phyloP scores from a whole-genome alignment of 1,284 basidiomycete genomes.

The Papiliotrema fonsecae region DNA sequence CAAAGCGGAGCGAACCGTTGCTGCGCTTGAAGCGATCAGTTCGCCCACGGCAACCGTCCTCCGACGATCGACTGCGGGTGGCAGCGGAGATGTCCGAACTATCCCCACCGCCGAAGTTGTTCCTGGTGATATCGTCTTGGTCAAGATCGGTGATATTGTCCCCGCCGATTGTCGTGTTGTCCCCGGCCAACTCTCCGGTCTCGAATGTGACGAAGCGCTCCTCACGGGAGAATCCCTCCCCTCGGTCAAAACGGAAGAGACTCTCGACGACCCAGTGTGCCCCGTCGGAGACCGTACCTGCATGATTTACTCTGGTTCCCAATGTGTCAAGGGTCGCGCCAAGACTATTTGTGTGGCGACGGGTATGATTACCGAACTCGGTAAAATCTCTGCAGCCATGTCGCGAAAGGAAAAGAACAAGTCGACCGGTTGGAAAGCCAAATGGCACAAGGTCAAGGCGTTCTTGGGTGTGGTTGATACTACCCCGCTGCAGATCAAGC shows the following conservation, averaged over 20 bases:
- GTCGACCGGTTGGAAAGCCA: conserved; percentile 39
- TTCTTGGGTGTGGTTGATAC: conserved; percentile 50
- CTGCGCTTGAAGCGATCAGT: conserved; percentile 47
- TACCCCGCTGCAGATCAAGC: conserved; percentile 61
- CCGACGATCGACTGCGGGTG: conserved; percentile 35
- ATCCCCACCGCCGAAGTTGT: conserved; percentile 60
- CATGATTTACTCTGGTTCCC: conserved; percentile 54
- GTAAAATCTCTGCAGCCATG: conserved; percentile 56
- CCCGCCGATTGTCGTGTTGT: conserved; percentile 57
- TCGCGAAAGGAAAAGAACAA: conserved; percentile 43
- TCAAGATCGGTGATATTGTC: conserved; percentile 59
- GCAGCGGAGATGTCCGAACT: conserved; percentile 46
- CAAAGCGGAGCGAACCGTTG: conserved; percentile 49
- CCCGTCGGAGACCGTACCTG: conserved; percentile 25
- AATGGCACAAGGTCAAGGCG: conserved; percentile 46
- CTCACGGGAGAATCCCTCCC: conserved; percentile 60
- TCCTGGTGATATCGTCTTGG: conserved; percentile 58
- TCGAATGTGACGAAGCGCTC: conserved; percentile 62
- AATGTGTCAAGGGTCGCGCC: conserved; percentile 63
- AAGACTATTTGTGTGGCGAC: conserved; percentile 58
- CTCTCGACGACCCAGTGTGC: conserved; percentile 41
- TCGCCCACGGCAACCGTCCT: conserved; percentile 61
- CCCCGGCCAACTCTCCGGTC: conserved; percentile 48
- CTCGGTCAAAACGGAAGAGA: conserved; percentile 47
- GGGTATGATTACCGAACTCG: conserved; percentile 64